Conservation (phyloP, 768 basidiomycete genomes). For the Suillus spraguei region DNA sequence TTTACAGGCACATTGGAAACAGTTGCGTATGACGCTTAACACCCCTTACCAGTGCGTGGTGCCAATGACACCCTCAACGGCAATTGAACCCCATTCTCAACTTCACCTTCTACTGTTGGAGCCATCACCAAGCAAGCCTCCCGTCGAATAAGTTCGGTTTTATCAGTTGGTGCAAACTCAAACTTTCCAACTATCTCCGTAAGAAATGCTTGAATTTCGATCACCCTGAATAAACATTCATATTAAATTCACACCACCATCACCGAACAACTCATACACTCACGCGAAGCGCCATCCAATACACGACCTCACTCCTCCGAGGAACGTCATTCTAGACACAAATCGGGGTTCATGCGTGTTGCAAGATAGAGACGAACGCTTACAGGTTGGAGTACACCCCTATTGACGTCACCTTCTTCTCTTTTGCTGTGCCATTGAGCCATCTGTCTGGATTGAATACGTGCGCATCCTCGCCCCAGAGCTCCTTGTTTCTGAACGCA, state of each 20-base stretch:
- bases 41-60: conserved; percentile 8
- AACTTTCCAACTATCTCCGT: conserved; percentile 56
- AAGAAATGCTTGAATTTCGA: conserved; percentile 62
- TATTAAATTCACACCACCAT: conserved; percentile 2
- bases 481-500: conserved; percentile 25
- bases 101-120: conserved; percentile 38
- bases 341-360: neutral
- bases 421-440: conserved; percentile 21
- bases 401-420: conserved; percentile 23
- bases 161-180: conserved; percentile 44
- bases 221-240: conserved; percentile 29
- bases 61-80: conserved; percentile 32
- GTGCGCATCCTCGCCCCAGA: conserved; percentile 36
- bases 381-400: conserved; percentile 34
- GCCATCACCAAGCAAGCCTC: conserved; percentile 34
- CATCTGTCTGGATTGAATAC: conserved; percentile 34
- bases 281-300: conserved; percentile 38
- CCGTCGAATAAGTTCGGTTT: conserved; percentile 29
- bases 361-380: conserved; percentile 3
- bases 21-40: neutral
- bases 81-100: conserved; percentile 33
- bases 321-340: conserved; percentile 32
- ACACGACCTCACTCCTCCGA: conserved; percentile 25
- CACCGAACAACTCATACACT: neutral
- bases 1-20: neutral